Base-by-base conservation (phyloP, 331 rosid genomes). In the Acacia concinna region DNA sequence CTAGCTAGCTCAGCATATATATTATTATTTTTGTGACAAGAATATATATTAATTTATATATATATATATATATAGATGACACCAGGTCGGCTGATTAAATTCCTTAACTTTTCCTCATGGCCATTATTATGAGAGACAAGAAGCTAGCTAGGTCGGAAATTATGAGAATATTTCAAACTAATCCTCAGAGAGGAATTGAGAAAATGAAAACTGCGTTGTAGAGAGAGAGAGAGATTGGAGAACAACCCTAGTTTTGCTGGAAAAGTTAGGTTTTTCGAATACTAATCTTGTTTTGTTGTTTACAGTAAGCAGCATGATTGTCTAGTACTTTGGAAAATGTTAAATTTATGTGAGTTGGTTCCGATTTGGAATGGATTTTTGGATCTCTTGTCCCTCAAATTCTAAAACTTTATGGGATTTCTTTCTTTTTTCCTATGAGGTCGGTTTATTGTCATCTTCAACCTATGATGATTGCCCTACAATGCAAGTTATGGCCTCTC, bases 101-200 rank as follows among this genome's bases (percentile, higher is more conserved):
- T 77, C 34, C 25, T 51, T 15, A 21, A 38, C 41, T 68, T 72
- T 68, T 83, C 84, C 77, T 62, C 68, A 32, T 51, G 59, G 73
- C 70, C 86, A 75, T 76, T 83, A 77, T 51, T 70, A 46, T 43
- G 25, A 56, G 30, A 63, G 72, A 73, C 82, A 79, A 79, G 57
- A 57, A 37, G 28, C 65, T 27, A 44, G 21, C 52, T 17, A 47
- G 68, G 81, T 59, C 1, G 69, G 31, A 21, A 57, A 27, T 57
- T 12, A 25, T 57, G 64, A 27, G 35, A 13, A 59, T 5, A 25
- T 59, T 59, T 56, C 30, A 56, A 56, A 23, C 17, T 23, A 23
- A 56, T 23, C 15, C 63, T 35, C 3, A 18, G 59, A 62, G 32
- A 51, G 46, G 65, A 77, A 43, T 44, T 5, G 17, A 47, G 34